Base-by-base conservation (phyloP, 306 rosid genomes). In the Pyrus communis region DNA sequence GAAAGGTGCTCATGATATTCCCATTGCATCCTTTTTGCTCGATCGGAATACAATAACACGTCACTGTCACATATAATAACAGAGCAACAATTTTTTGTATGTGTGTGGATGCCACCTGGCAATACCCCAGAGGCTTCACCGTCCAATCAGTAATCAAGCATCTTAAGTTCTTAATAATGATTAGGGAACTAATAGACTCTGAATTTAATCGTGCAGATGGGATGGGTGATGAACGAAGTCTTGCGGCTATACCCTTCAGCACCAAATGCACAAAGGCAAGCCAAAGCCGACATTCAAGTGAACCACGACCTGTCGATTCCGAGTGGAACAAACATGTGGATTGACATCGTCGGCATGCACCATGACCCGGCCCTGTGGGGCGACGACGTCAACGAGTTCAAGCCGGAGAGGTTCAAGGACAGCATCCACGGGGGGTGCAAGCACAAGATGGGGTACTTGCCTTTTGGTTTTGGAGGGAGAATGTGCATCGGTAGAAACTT, bases 401-500 rank as follows among this genome's bases (percentile, higher is more conserved):
- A 75, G 69, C 98, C 97, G 1, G 86, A 87, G 77, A 86, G 98
- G 80, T 93, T 93, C 81, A 78, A 74, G 69, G 83, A 85, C 30
- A 88, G 85, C 75, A 77, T 61, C 1, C 75, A 79, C 73, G 98
- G 97, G 1, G 94, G 96, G 5, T 93, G 98, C 81, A 82, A 77
- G 35, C 92, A 91, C 90, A 87, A 82, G 84, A 89, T 93, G 97
- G 97, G 98, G 21, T 91, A 81, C 79, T 76, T 93, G 84, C 97
- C 98, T 1, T 93, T 93, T 70, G 98, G 98, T 14, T 90, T 93
- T 73, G 98, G 98, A 75, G 98, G 97, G 3, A 87, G 98, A 43
- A 85, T 85, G 85, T 93, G 97, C 77, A 82, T 93, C 12, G 98
- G 98, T 4, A 85, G 92, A 75, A 93, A 89, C 92, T 82, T 93